Percentiles rank a stretch among this genome's conserved stretches.
Evolutionary conservation across 805 yeast genomes (phyloP).

Genomic region (Tetrapisispora iriomotensis): DNA sequence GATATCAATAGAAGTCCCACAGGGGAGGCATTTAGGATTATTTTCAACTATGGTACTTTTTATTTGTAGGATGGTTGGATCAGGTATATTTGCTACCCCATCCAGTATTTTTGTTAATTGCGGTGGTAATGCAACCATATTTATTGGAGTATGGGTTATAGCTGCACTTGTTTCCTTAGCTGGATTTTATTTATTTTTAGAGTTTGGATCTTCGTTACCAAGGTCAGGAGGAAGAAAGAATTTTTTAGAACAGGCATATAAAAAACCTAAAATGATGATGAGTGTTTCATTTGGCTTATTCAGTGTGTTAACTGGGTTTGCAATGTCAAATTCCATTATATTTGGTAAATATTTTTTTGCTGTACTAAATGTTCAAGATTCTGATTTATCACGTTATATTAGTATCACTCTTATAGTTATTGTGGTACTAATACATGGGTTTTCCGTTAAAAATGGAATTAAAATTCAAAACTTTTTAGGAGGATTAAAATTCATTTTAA

Average conservation of each 20-base stretch:
- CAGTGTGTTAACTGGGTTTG: conserved; percentile 45
- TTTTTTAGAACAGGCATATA: conserved; percentile 58
- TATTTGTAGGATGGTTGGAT: conserved; percentile 62
- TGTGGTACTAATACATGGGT: conserved; percentile 41
- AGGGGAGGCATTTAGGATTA: conserved; percentile 65
- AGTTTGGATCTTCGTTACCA: conserved; percentile 61
- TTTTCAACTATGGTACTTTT: conserved; percentile 56
- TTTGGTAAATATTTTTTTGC: conserved; percentile 52
- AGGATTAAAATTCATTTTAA: conserved; percentile 44
- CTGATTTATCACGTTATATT: conserved; percentile 32
- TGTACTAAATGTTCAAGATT: conserved; percentile 34
- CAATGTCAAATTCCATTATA: conserved; percentile 45
- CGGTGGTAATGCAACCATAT: conserved; percentile 56
- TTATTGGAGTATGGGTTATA: conserved; percentile 52
- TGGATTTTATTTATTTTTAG: conserved; percentile 57
- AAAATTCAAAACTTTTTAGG: conserved; percentile 55
- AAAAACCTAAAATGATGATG: conserved; percentile 46
- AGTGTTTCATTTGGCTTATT: conserved; percentile 42
- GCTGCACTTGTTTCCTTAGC: conserved; percentile 56
- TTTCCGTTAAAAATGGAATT: conserved; percentile 52
- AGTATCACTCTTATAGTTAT: conserved; percentile 34
- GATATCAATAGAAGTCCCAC: conserved; percentile 36
- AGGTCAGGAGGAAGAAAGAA: conserved; percentile 70
- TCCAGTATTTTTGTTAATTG: conserved; percentile 55
- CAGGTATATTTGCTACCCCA: conserved; percentile 70